Evolutionary conservation across 345 rosid genomes (phyloP), one percentile per base, ranked within the genome.

Genomic region (Euphorbia lathyris): DNA sequence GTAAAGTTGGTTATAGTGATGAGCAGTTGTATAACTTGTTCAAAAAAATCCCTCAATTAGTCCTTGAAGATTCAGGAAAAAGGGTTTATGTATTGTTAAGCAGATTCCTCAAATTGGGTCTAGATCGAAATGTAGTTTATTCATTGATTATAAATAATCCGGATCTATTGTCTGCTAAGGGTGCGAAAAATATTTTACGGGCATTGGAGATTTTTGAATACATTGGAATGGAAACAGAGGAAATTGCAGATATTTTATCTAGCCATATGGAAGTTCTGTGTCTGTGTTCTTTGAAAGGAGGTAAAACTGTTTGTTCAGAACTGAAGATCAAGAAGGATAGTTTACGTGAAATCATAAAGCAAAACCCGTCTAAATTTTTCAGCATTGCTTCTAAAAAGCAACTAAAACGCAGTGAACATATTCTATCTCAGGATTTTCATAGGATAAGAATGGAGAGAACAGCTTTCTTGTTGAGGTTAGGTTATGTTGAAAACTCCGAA

Each of bases 401-500:
- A 65, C 47, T 65, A 23, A 78, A 77, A 77, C 77, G 66, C 48
- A 65, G 74, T 64, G 74, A 76, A 61, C 67, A 9, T 50, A 57
- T 58, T 20, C 68, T 70, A 12, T 64, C 72, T 6, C 72, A 64
- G 40, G 77, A 79, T 48, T n/a, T n/a, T n/a, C 75, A 84, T 3
- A 74, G 67, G 65, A 86, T 69, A 23, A 40, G 76, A 63, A 32
- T 77, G 20, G 92, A 85, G 82, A 90, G 89, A 78, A 82, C 70
- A 26, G 74, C 77, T 16, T 93, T 93, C 82, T 81, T 93, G 75
- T 27, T 83, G 72, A 84, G 87, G 53, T 51, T 93, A 61, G 98
- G 96, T 8, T 87, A 83, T 51, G 70, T 82, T 48, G 98, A 93
- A 67, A 90, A 87, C 84, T 87, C 97, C 0, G 98, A 91, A 51